Conservation (phyloP, 2,329 filamentous ascomycete genomes). For the Hymenoscyphus salicellus region DNA sequence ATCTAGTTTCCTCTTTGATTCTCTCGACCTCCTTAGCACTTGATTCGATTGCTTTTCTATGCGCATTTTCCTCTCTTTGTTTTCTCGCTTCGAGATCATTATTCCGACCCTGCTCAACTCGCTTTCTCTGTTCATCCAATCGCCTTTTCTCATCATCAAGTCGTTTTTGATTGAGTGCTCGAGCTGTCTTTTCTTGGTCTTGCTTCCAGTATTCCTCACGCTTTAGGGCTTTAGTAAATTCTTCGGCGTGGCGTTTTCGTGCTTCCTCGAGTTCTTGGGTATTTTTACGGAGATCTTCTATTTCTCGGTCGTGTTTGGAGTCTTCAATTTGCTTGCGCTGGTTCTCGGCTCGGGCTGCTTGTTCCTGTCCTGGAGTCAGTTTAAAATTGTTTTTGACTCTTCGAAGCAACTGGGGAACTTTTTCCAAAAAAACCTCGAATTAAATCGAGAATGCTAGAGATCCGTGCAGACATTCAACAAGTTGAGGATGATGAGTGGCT, state of each 20-base stretch:
- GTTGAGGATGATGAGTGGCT: neutral
- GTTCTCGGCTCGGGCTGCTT: neutral
- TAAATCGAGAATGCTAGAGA: too few relatives aligned
- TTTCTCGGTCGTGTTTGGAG: neutral
- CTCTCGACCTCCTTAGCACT: neutral
- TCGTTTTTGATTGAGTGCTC: neutral
- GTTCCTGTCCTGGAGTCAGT: neutral
- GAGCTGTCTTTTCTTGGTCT: constrained; percentile 3
- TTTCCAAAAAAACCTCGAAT: too few relatives aligned
- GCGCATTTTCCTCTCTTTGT: neutral
- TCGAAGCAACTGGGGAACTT: too few relatives aligned
- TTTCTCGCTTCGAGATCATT: neutral
- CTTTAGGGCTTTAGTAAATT: neutral
- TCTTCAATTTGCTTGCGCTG: constrained; percentile 1
- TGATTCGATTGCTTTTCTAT: constrained; percentile 1
- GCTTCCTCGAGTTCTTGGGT: constrained; percentile 1
- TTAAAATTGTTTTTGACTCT: too few relatives aligned
- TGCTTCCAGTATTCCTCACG: constrained; percentile 1
- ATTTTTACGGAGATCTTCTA: neutral
- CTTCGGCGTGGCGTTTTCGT: neutral
- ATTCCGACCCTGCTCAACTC: neutral
- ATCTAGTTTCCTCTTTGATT: neutral
- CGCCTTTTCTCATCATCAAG: neutral
- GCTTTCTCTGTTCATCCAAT: constrained; percentile 1
- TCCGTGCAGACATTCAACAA: too few relatives aligned